phyloP scores from a whole-genome alignment of 495 filamentous ascomycete genomes.

The Polyplosphaeria fusca region DNA sequence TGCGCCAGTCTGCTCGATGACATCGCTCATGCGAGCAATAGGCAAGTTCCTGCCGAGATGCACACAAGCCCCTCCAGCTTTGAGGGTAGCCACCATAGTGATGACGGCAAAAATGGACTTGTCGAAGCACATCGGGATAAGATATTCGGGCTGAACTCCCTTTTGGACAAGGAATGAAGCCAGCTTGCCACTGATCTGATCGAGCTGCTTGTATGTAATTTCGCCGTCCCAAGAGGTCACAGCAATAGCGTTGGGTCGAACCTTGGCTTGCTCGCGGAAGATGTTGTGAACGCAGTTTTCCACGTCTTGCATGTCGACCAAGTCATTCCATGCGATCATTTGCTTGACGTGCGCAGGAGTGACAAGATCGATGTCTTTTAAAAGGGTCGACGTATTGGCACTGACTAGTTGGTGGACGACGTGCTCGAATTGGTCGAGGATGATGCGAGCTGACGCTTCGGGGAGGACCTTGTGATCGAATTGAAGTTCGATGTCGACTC shows the following conservation, averaged over 20 bases:
- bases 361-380: conserved; percentile 13
- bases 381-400: background rate
- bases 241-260: conserved; percentile 18
- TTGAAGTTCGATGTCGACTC: conserved; percentile 20
- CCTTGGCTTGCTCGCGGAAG: conserved; percentile 24
- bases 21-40: conserved; percentile 10
- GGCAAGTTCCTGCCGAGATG: conserved; percentile 24
- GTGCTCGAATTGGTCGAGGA: conserved; percentile 28
- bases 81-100: conserved; percentile 43
- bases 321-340: conserved; percentile 47
- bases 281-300: conserved; percentile 27
- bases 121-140: conserved; percentile 55
- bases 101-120: conserved; percentile 47
- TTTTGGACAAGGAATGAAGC: conserved; percentile 39
- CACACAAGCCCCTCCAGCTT: conserved; percentile 41
- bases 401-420: conserved; percentile 21
- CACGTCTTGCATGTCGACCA: conserved; percentile 9
- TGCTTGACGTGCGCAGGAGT: conserved; percentile 50
- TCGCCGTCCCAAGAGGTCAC: conserved; percentile 37
- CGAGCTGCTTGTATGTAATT: conserved; percentile 40
- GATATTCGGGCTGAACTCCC: conserved; percentile 48
- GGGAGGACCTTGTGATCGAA: conserved; percentile 21
- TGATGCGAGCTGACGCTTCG: conserved; percentile 9
- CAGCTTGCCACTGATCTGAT: conserved; percentile 37
- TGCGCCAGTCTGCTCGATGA: conserved; percentile 10